Percentiles rank a stretch among this genome's conserved stretches.
phyloP scores from a whole-genome alignment of 495 filamentous ascomycete genomes.

The Neurospora sp. region DNA sequence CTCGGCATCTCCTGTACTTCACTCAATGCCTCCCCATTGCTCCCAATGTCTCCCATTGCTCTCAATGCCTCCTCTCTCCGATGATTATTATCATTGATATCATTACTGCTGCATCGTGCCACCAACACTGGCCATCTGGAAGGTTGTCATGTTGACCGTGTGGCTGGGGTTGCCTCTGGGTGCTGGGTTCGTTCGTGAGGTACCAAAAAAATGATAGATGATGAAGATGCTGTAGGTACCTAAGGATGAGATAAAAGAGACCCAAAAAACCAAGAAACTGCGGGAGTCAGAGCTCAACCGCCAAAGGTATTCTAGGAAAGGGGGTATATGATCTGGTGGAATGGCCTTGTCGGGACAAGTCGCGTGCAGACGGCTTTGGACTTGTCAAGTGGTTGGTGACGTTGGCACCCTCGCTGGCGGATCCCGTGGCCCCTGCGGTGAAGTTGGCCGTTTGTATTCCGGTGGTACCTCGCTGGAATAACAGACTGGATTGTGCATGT shows the following conservation, averaged over 20 bases:
- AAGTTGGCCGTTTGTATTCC: no score
- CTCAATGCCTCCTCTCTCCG: no score
- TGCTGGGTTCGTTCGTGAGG: background rate
- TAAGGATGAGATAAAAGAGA: background rate
- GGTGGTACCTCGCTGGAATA: background rate
- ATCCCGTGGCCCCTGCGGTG: background rate
- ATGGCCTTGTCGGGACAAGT: conserved; percentile 21
- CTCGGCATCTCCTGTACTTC: no score
- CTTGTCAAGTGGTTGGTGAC: background rate
- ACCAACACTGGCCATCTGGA: background rate
- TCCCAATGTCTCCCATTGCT: no score
- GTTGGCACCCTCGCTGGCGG: background rate
- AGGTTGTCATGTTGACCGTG: background rate
- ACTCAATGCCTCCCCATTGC: no score
- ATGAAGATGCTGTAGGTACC: background rate
- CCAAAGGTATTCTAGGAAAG: background rate
- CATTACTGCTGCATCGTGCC: background rate
- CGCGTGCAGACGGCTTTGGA: conserved; percentile 2
- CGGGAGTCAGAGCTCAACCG: background rate
- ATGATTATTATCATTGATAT: background rate
- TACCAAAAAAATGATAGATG: background rate
- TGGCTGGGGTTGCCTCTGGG: background rate
- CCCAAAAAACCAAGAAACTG: background rate
- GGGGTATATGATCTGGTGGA: background rate
- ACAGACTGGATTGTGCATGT: background rate